These are phyloP conservation scores for Plectosphaerella plurivora DNA, from an alignment of 2,329 filamentous ascomycete genomes.

Conservation along the genomic window DNA sequence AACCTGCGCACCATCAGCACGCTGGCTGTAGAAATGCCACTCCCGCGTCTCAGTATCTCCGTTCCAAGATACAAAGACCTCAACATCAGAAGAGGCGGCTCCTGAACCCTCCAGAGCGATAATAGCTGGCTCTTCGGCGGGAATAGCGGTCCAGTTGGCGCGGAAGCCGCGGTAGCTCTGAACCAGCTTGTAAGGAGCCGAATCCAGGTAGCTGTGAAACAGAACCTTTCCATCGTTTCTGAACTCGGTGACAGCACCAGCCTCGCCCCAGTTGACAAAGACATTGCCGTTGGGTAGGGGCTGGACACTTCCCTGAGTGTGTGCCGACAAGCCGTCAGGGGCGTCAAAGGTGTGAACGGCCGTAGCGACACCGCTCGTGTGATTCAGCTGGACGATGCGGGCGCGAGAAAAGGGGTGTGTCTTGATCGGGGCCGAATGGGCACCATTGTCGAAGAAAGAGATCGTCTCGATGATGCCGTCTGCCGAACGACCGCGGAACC, in stretches of 20 bases:
- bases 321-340: constrained; percentile 8
- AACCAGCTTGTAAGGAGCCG: constrained; percentile 12
- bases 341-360: constrained; percentile 7
- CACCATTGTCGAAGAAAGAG: constrained; percentile 48
- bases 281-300: constrained; percentile 34
- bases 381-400: constrained; percentile 11
- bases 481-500: constrained; percentile 32
- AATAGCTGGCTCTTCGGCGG: constrained; percentile 16
- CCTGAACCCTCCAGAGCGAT: constrained; percentile 15
- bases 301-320: constrained; percentile 19
- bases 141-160: constrained; percentile 12
- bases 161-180: constrained; percentile 19
- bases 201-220: constrained; percentile 13
- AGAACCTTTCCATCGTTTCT: constrained; percentile 14
- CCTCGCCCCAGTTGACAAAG: constrained; percentile 45
- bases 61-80: constrained; percentile 49
- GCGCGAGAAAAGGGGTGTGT: constrained; percentile 7
- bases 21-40: constrained; percentile 45
- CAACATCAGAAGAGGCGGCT: constrained; percentile 3
- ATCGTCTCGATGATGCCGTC: constrained; percentile 43
- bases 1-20: constrained; percentile 23
- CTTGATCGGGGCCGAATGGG: constrained; percentile 14
- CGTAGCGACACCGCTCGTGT: constrained; percentile 5
- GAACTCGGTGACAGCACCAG: constrained; percentile 44
- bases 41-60: constrained; percentile 39